Evolutionary conservation across 2,329 filamentous ascomycete species (phyloP), one percentile per base, ranked within the genome.

Genomic region (Cladophialophora carrionii): DNA sequence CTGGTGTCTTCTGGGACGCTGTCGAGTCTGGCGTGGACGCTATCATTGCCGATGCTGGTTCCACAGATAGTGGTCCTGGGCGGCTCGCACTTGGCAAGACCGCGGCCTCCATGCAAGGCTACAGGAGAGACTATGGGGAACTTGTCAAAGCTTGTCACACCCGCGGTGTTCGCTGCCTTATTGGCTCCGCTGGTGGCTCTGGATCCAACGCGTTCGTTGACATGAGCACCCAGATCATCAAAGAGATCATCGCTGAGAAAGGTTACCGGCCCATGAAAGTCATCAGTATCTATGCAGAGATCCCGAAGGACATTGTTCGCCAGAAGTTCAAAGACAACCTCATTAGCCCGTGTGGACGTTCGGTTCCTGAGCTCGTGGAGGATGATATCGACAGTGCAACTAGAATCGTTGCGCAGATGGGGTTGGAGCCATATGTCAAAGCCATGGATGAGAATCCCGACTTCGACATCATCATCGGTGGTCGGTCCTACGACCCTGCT

Each of bases 391-490:
- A 79, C 0, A 66, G 68, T 3, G 75, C 79, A 0, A 62, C 74
- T 0, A 67, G 69, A 0, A 76, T 83, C 3, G 79, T 80, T 1
- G 77, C 78, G 1, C 81, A 83, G 61, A 81, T 81, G 72, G 81
- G 80, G 0, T 72, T 77, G 0, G 81, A 83, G 51, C 79, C 81
- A 0, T 81, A 79, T 34, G 24, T 80, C 0, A 71, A 77, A 17
- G 80, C 78, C 4, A 79, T 82, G 78, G 66, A 71, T 4, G 72
- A 74, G 0, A 67, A 78, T 5, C 78, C 79, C 0, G 77, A 81
- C 82, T 81, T 0, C 67, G 78, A 82, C 63, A 73, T 85, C 59
- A 76, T 85, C 10, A 73, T 83, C 1, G 82, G 78, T 0, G 83
- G 83, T 0, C 72, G 78, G 1, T 73, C 73, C 4, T 80, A 80